These are phyloP conservation scores for Xylariaceae sp. DNA, from an alignment of 2,329 filamentous ascomycete species.

Conservation along the genomic window DNA sequence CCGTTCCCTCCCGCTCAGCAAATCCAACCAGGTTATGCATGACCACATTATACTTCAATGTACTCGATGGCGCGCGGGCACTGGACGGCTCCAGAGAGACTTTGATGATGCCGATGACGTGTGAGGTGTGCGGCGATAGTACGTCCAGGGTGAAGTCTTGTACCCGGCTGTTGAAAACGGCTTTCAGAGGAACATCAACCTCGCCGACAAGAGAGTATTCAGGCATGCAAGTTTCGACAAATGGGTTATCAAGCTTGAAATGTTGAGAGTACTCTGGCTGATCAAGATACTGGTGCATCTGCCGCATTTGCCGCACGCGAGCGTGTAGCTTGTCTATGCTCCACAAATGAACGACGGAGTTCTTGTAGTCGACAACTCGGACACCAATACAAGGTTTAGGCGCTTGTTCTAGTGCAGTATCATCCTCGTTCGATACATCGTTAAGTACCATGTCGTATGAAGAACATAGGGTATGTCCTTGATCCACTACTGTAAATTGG, in stretches of 20 bases:
- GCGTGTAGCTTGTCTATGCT: conserved; percentile 88
- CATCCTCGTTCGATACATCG: conserved; percentile 80
- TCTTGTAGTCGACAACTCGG: conserved; percentile 85
- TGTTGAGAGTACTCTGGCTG: conserved; percentile 93
- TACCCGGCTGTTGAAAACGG: conserved; percentile 90
- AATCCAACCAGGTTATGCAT: conserved; percentile 97
- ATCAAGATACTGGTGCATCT: conserved; percentile 95
- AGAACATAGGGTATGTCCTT: conserved; percentile 83
- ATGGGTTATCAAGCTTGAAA: conserved; percentile 88
- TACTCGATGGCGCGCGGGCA: conserved; percentile 85
- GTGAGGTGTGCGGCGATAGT: conserved; percentile 85
- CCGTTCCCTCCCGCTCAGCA: conserved; percentile 88
- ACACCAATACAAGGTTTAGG: conserved; percentile 88
- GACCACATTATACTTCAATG: conserved; percentile 95
- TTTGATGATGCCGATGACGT: conserved; percentile 85
- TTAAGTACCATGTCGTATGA: conserved; percentile 97
- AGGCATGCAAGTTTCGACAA: conserved; percentile 85
- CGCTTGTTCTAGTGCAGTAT: conserved; percentile 73
- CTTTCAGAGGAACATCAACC: conserved; percentile 83
- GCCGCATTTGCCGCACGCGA: conserved; percentile 85
- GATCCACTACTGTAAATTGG: conserved; percentile 88
- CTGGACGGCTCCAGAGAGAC: conserved; percentile 90
- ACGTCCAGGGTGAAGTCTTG: conserved; percentile 93
- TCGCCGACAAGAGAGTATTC: conserved; percentile 91
- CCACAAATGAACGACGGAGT: conserved; percentile 85